Base-by-base conservation (phyloP, 208 protist species). In the Entamoeba histolytica region DNA sequence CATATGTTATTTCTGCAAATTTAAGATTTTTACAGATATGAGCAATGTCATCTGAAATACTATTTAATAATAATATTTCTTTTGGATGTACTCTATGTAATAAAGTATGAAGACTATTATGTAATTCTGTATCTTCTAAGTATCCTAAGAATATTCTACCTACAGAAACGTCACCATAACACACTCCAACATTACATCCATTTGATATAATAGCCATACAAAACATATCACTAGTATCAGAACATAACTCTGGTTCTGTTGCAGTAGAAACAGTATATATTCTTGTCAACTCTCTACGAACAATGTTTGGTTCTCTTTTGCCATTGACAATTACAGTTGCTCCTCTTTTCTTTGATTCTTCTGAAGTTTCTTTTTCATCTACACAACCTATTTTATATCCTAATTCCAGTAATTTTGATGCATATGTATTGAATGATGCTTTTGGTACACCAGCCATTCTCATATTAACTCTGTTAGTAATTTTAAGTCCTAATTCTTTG, bases 361-460 rank as follows among this genome's bases (percentile, higher is more conserved):
- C 61, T 10, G 61, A 78, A 4, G 92, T 91, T n/a, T 93, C 78
- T 39, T 14, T 91, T 93, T 93, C 47, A 50, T 93, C 92, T 14
- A 93, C 92, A 91, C n/a, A 28, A n/a, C 31, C 50, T 15, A 73
- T 95, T 69, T 97, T 98, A 95, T 98, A 98, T 0, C 98, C 98
- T 8, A 96, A 95, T 93, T 95, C 97, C 0, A 98, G 97, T 95
- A 98, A 98, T 12, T 98, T 95, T 5, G 96, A 94, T 23, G 97
- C 96, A 97, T 97, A 98, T 91, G 96, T 97, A 49, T 93, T 94
- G 92, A 98, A 98, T 52, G 96, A 97, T 52, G 96, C 96, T 94
- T 98, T 97, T 1, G 98, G 98, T 49, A 98, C 97, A 49, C 97
- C 98, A 50, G 96, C 96, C 73, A 98, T 96, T 47, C 96, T 94